Percentiles rank a stretch among this genome's conserved stretches.
Conservation (phyloP, 2,329 filamentous ascomycete species). For the Aurifilum marmelostoma region DNA sequence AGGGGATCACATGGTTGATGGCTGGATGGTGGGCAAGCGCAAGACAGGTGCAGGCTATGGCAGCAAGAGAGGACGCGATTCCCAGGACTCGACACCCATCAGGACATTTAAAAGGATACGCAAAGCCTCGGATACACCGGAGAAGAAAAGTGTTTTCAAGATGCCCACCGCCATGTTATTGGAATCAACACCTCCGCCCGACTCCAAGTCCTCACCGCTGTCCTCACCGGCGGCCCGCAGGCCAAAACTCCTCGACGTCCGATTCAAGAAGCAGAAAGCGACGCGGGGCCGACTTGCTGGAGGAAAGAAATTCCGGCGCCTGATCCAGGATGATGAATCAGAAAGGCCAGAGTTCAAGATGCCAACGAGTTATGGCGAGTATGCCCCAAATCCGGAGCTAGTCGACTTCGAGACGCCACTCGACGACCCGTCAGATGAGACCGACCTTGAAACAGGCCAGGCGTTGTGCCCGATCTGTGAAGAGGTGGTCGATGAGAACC, state of each 20-base stretch:
- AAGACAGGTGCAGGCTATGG: constrained; percentile 13
- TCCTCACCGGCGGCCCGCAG: constrained; percentile 20
- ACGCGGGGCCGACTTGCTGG: not conserved
- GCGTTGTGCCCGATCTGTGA: constrained; percentile 70
- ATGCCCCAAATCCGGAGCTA: constrained; percentile 8
- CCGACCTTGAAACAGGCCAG: constrained; percentile 11
- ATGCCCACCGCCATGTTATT: not conserved
- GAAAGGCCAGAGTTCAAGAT: constrained; percentile 24
- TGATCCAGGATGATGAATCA: constrained; percentile 16
- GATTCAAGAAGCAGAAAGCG: not conserved
- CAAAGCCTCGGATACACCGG: constrained; percentile 21
- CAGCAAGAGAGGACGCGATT: constrained; percentile 10
- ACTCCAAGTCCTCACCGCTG: constrained; percentile 14
- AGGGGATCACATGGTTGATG: constrained; percentile 22
- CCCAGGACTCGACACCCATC: constrained; percentile 8
- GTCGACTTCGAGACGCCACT: constrained; percentile 14
- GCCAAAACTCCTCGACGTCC: constrained; percentile 9
- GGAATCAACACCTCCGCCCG: constrained; percentile 12
- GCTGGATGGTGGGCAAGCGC: constrained; percentile 9
- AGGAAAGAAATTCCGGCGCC: constrained; percentile 3
- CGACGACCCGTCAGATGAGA: not conserved
- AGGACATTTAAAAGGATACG: not conserved
- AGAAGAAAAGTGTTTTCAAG: constrained; percentile 27
- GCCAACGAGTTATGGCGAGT: constrained; percentile 24
- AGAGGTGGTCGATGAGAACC: constrained; percentile 55